These are phyloP conservation scores for Osmanthus fragrans DNA, from an alignment of 257 asterid genomes.

Conservation along the genomic window DNA sequence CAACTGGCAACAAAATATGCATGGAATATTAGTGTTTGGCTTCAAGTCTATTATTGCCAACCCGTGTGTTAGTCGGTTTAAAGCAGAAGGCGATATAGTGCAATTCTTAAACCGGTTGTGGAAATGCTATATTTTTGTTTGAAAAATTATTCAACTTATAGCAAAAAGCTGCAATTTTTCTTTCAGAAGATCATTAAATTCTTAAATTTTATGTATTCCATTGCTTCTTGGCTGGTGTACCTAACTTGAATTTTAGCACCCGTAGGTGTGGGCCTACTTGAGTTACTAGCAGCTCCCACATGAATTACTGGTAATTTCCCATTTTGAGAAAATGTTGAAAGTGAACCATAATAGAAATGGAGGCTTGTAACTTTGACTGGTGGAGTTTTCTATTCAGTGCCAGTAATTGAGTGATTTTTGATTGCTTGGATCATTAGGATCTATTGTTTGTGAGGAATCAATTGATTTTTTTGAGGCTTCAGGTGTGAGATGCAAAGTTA, in stretches of 20 bases:
- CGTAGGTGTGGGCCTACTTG: background rate
- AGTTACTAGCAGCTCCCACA: background rate
- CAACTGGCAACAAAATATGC: background rate
- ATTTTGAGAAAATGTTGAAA: background rate
- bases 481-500: background rate
- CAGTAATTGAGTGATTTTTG: background rate
- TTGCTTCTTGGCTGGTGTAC: background rate
- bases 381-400: background rate
- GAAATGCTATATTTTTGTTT: background rate
- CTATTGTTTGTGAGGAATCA: background rate
- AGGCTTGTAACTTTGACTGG: background rate
- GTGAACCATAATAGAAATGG: background rate
- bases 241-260: background rate
- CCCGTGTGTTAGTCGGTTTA: background rate
- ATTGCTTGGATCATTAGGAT: background rate
- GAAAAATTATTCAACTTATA: background rate
- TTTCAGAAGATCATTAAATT: background rate
- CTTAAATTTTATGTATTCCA: constrained; percentile 5
- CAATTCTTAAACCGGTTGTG: constrained; percentile 7
- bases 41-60: background rate
- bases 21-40: background rate
- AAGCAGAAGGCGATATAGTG: background rate
- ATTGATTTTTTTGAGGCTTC: background rate
- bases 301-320: background rate
- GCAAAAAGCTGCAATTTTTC: background rate